phyloP scores from a whole-genome alignment of 495 filamentous ascomycete genomes.

The Lepidopterella palustris region DNA sequence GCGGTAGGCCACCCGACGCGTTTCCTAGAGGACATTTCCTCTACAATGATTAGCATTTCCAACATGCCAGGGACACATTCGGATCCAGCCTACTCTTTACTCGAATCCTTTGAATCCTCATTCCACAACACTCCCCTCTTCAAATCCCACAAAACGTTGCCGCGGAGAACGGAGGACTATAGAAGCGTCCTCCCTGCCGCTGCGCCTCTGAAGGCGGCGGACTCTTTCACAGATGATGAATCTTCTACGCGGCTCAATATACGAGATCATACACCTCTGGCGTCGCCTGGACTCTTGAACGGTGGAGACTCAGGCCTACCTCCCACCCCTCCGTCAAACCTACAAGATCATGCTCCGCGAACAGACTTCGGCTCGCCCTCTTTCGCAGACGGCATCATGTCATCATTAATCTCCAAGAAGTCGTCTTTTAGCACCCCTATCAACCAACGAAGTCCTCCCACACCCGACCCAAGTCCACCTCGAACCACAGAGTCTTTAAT shows the following conservation, averaged over 20 bases:
- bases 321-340: conserved; percentile 26
- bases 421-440: conserved; percentile 31
- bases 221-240: conserved; percentile 14
- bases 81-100: neutral
- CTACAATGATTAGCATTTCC: neutral
- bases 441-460: conserved; percentile 33
- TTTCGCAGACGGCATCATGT: conserved; percentile 20
- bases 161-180: neutral
- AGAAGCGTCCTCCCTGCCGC: neutral
- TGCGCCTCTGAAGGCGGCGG: neutral
- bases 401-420: conserved; percentile 22
- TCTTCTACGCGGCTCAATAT: conserved; percentile 4
- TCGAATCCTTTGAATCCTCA: neutral
- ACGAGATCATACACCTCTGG: conserved; percentile 7
- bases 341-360: conserved; percentile 7
- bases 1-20: neutral
- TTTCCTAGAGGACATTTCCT: neutral
- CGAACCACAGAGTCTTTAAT: conserved; percentile 25
- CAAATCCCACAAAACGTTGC: neutral
- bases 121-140: neutral
- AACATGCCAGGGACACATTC: conserved; percentile 2
- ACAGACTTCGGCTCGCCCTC: conserved; percentile 17
- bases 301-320: conserved; percentile 21
- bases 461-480: conserved; percentile 37
- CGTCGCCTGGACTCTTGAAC: conserved; percentile 16